These are phyloP conservation scores for Nevesoporus exiguus DNA, from an alignment of 768 basidiomycete genomes.

Conservation along the genomic window DNA sequence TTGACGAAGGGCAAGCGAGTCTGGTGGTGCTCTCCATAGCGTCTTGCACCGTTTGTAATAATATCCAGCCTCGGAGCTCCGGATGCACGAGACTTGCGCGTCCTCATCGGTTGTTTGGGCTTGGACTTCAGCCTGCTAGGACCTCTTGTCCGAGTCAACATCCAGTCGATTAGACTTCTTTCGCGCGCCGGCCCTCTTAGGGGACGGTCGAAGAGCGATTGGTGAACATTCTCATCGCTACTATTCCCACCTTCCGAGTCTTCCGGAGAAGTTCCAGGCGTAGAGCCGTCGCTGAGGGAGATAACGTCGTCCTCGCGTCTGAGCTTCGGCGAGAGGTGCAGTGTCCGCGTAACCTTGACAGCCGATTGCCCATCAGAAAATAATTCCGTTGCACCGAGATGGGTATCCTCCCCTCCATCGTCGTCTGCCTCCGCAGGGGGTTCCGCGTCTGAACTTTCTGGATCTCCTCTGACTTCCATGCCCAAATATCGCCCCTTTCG, in stretches of 20 bases:
- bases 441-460: constrained; percentile 54
- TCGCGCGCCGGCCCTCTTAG: constrained; percentile 28
- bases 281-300: constrained; percentile 21
- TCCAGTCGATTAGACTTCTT: constrained; percentile 63
- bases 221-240: constrained; percentile 34
- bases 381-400: not conserved
- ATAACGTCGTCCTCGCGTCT: constrained; percentile 16
- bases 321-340: constrained; percentile 3
- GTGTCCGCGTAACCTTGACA: constrained; percentile 23
- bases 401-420: not conserved
- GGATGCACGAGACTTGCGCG: constrained; percentile 12
- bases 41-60: constrained; percentile 36
- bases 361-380: constrained; percentile 16
- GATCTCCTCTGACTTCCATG: constrained; percentile 54
- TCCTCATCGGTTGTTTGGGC: constrained; percentile 9
- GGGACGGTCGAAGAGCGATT: constrained; percentile 30
- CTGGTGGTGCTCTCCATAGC: constrained; percentile 36
- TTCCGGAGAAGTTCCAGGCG: constrained; percentile 8
- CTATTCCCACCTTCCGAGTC: constrained; percentile 16
- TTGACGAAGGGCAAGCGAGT: constrained; percentile 36
- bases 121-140: constrained; percentile 14
- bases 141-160: constrained; percentile 48
- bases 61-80: constrained; percentile 33
- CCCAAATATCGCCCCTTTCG: constrained; percentile 35
- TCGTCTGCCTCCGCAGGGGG: not conserved